Conservation (phyloP, 805 yeast species). For the Suhomyces xylopsoci region DNA sequence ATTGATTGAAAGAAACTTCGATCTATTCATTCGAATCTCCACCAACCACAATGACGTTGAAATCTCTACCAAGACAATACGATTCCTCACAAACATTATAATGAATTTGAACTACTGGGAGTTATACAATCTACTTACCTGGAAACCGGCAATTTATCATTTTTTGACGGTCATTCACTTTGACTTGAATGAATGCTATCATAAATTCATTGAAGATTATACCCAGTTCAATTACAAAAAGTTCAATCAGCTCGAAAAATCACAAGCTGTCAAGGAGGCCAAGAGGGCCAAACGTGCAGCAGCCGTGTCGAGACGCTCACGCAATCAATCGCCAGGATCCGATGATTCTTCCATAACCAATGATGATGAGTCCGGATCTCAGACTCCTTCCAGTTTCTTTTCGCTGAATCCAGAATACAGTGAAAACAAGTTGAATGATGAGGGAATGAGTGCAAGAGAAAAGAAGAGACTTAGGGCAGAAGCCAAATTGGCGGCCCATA, state of each 20-base stretch:
- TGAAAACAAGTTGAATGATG: constrained; percentile 23
- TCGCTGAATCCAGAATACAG: constrained; percentile 14
- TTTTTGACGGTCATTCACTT: constrained; percentile 37
- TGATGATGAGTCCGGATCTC: constrained; percentile 7
- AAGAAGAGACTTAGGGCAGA: constrained; percentile 19
- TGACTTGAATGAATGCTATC: constrained; percentile 40
- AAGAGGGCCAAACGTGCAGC: constrained; percentile 8
- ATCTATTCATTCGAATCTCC: constrained; percentile 34
- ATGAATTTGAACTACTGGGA: constrained; percentile 45
- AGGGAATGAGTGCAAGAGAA: constrained; percentile 16
- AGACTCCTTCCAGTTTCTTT: constrained; percentile 8
- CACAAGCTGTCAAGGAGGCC: constrained; percentile 8
- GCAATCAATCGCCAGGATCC: constrained; percentile 1
- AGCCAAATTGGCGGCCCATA: constrained; percentile 26
- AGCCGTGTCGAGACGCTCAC: constrained; percentile 1
- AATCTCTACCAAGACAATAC: constrained; percentile 31
- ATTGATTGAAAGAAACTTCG: constrained; percentile 38
- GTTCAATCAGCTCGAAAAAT: constrained; percentile 13
- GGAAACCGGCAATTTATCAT: constrained; percentile 43
- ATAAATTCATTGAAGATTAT: constrained; percentile 33
- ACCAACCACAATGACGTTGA: constrained; percentile 28
- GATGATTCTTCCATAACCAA: constrained; percentile 4
- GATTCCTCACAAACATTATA: constrained; percentile 36
- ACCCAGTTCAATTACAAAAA: constrained; percentile 23
- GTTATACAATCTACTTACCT: constrained; percentile 35